Conservation (phyloP, 2,329 filamentous ascomycete genomes). For the Kalaharituber pfeilii region DNA sequence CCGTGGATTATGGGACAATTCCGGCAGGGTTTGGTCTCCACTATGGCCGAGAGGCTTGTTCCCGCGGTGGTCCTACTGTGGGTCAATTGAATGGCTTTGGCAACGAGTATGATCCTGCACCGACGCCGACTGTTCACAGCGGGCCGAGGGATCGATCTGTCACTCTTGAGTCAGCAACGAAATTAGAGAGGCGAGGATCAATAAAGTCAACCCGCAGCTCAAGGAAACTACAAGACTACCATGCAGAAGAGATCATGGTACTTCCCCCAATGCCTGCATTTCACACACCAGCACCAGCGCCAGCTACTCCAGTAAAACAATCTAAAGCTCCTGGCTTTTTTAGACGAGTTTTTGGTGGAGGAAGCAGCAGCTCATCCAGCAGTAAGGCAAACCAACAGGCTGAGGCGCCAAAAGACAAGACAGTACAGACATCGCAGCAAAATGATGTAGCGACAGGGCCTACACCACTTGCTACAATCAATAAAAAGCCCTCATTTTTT, state of each 20-base stretch:
- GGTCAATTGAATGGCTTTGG: conserved; percentile 34
- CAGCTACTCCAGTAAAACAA: conserved; percentile 19
- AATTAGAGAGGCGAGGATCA: conserved; percentile 9
- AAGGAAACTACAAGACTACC: conserved; percentile 26
- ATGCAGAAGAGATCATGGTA: conserved; percentile 24
- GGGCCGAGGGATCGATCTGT: conserved; percentile 45
- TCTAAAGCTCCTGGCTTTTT: conserved; percentile 69
- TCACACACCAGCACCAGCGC: conserved; percentile 10
- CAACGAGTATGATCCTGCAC: conserved; percentile 59
- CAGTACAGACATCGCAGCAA: not conserved
- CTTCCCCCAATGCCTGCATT: conserved; percentile 28
- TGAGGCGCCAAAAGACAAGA: conserved; percentile 13
- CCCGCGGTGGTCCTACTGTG: conserved; percentile 19
- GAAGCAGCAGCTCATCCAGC: conserved; percentile 24
- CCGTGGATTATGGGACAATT: conserved; percentile 9
- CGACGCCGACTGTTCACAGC: conserved; percentile 65
- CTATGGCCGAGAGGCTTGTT: conserved; percentile 14
- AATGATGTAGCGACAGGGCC: not conserved
- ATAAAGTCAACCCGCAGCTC: conserved; percentile 11
- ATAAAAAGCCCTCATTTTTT: conserved; percentile 93
- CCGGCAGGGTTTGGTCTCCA: conserved; percentile 14
- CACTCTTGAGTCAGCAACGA: conserved; percentile 1
- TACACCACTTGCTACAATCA: conserved; percentile 32
- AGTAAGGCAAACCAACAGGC: conserved; percentile 36
- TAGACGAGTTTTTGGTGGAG: conserved; percentile 63